These are phyloP conservation scores for Tuber aestivum DNA, from an alignment of 495 filamentous ascomycete genomes.

Conservation along the genomic window DNA sequence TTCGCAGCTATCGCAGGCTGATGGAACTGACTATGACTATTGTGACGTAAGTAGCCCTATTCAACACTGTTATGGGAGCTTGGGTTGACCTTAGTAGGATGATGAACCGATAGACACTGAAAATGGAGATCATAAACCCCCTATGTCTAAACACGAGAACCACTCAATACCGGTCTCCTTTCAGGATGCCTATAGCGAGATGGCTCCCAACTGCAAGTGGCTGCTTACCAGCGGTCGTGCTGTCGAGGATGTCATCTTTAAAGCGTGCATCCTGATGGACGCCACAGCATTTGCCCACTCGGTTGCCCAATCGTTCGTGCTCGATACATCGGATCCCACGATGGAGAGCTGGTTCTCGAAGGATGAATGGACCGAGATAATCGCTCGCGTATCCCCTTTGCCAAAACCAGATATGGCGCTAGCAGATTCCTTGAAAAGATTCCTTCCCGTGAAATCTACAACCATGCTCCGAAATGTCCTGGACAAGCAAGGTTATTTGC, in stretches of 20 bases:
- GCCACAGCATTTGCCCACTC: constrained; percentile 23
- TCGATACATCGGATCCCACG: constrained; percentile 21
- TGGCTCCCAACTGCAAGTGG: constrained; percentile 21
- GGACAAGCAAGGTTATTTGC: constrained; percentile 14
- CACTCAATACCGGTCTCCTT: constrained; percentile 14
- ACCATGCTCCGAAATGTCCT: constrained; percentile 14
- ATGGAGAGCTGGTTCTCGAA: constrained; percentile 15
- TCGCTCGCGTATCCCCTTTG: constrained; percentile 10
- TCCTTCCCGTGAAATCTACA: constrained; percentile 23
- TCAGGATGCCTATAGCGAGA: constrained; percentile 18
- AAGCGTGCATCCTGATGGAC: constrained; percentile 19
- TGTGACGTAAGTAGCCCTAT: not conserved
- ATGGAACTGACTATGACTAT: not conserved
- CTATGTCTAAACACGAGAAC: constrained; percentile 5
- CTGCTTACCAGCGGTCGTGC: constrained; percentile 25
- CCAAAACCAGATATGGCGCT: constrained; percentile 20
- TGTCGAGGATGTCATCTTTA: constrained; percentile 24
- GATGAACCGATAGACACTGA: constrained; percentile 5
- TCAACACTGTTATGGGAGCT: not conserved
- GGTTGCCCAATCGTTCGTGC: constrained; percentile 27
- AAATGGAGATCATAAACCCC: not conserved
- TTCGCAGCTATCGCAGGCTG: constrained; percentile 4
- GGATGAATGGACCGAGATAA: constrained; percentile 25
- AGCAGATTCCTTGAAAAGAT: constrained; percentile 24
- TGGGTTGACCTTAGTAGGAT: not conserved